Base-by-base conservation (phyloP, 441 rosid species). In the Dalechampia spathulata region DNA sequence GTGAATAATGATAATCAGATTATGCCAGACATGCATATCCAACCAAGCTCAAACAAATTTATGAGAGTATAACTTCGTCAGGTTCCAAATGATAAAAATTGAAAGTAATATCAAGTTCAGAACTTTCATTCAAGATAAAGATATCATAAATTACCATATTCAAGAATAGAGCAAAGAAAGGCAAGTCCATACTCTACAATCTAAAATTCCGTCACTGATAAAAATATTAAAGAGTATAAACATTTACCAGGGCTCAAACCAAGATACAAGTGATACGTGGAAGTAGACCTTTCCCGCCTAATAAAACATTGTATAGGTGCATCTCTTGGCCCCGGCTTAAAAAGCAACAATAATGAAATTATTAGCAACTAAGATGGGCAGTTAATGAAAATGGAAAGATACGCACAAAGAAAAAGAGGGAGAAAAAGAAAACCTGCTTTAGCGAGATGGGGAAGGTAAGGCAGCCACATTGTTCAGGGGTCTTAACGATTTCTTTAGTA, bases 241-340 rank as follows among this genome's bases (percentile, higher is more conserved):
- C 17, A 47, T 41, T 73, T 81, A 91, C 98, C 89, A 48, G 98
- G 98, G 63, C 89, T 79, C 65, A 86, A 68, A 52, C 98, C 93
- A 46, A 83, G 87, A 75, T 82, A 88, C 50, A 91, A 68, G 44
- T 68, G 83, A 68, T 62, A 91, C 2, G 89, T 78, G 2, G 89
- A 82, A 52, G 82, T 76, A 4, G 80, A 74, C 62, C 88, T 76
- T 48, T 88, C 95, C 63, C 98, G 81, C 75, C 64, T 80, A 26
- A 91, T 84, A 73, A 73, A 91, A 80, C 98, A 91, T 56, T 91
- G 95, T 65, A 88, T 86, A 1, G 91, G 87, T 66, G 76, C 65
- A 49, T 84, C 93, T 75, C 90, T 78, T 30, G 93, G 93, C 22
- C 95, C 98, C 43, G 95, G 98, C 98, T 91, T 43, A 50, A 56